Evolutionary conservation across 2,329 filamentous ascomycete genomes (phyloP).

Genomic region (Aureobasidium sp.): DNA sequence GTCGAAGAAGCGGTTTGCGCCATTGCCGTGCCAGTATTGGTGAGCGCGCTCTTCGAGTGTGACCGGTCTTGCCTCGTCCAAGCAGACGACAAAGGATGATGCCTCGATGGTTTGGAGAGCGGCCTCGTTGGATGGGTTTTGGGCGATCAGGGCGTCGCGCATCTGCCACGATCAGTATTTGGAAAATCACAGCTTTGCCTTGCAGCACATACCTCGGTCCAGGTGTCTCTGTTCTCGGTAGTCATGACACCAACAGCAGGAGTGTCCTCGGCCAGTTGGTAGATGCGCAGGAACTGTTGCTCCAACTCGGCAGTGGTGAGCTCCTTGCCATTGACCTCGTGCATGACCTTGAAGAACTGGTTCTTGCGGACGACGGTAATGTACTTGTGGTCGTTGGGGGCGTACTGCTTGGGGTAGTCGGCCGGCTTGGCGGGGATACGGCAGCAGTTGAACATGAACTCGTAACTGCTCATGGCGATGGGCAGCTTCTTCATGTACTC

Average conservation of each 20-base stretch:
- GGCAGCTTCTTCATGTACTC: constrained; percentile 98
- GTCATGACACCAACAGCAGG: constrained; percentile 79
- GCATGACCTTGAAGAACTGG: constrained; percentile 87
- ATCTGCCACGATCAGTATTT: constrained; percentile 30
- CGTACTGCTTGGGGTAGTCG: constrained; percentile 79
- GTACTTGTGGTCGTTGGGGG: constrained; percentile 69
- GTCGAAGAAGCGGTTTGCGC: constrained; percentile 93
- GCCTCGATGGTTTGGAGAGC: constrained; percentile 78
- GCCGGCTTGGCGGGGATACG: constrained; percentile 75
- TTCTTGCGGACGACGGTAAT: constrained; percentile 90
- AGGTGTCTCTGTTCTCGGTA: constrained; percentile 86
- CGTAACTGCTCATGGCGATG: constrained; percentile 96
- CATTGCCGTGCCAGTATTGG: constrained; percentile 98
- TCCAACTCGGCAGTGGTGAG: constrained; percentile 87
- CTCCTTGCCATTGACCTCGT: constrained; percentile 75
- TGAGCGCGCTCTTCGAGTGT: constrained; percentile 92
- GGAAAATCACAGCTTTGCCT: background rate
- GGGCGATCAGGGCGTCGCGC: constrained; percentile 65
- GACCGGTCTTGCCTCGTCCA: constrained; percentile 84
- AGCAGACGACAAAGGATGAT: constrained; percentile 82
- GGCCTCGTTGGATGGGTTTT: constrained; percentile 71
- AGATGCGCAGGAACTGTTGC: constrained; percentile 78
- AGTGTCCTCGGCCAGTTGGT: constrained; percentile 65
- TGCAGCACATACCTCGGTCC: constrained; percentile 58
- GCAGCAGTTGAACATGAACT: constrained; percentile 97